A percentile compares a stretch with the other conserved stretches of the same genome.
These are phyloP conservation scores for Tripterygium wilfordii DNA, from an alignment of 177 flowering plant genomes.

Conservation along the genomic window DNA sequence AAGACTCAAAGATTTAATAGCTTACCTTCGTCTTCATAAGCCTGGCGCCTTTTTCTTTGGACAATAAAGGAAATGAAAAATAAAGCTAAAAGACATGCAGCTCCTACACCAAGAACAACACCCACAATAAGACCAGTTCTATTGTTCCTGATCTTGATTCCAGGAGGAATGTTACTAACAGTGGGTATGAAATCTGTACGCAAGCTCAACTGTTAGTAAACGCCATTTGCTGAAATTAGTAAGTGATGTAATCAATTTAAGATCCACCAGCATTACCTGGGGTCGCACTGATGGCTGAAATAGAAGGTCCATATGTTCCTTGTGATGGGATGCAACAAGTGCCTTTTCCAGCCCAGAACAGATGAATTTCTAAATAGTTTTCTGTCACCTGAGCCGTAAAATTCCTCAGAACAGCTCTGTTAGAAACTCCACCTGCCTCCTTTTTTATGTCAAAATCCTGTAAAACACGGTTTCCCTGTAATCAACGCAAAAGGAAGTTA, in stretches of 20 bases:
- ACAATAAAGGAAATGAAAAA: constrained; percentile 20
- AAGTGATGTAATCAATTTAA: not conserved
- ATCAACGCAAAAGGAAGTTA: not conserved
- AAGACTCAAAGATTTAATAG: not conserved
- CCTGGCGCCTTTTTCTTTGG: constrained; percentile 21
- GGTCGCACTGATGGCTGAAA: constrained; percentile 69
- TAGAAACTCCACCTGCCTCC: constrained; percentile 50
- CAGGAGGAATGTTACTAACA: constrained; percentile 1
- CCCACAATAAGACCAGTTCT: constrained; percentile 9
- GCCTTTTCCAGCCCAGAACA: constrained; percentile 90
- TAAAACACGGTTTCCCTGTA: constrained; percentile 36
- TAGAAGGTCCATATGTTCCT: constrained; percentile 66
- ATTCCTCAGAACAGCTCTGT: constrained; percentile 29
- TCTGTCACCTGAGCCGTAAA: constrained; percentile 38
- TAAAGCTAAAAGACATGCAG: constrained; percentile 17
- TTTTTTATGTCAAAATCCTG: constrained; percentile 54
- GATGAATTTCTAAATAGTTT: constrained; percentile 70
- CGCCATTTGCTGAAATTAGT: not conserved
- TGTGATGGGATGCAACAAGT: constrained; percentile 70
- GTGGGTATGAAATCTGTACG: constrained; percentile 10
- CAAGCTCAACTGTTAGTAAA: not conserved
- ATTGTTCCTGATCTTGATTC: not conserved
- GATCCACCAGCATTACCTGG: constrained; percentile 33
- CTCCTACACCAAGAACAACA: constrained; percentile 2
- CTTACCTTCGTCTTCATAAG: constrained; percentile 42